Base-by-base conservation (phyloP, 306 rosid genomes). In the Cucumis cinereus region DNA sequence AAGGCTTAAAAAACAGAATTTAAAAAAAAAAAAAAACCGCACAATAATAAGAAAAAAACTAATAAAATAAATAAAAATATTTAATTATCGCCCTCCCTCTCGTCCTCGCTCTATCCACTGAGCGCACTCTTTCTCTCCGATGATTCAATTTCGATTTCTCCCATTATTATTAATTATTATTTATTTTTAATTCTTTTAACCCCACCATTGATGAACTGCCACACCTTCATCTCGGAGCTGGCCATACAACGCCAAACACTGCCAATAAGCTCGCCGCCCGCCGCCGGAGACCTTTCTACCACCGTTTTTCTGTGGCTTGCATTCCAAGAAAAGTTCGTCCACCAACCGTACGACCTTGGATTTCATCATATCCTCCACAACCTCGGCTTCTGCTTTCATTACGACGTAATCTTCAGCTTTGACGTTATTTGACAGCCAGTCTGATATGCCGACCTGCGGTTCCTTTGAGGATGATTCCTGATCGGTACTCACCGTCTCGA, bases 161-260 rank as follows among this genome's bases (percentile, higher is more conserved):
- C 8, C 5, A 20, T 12, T 12, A 11, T 5, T n/a, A n/a, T 20
- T 41, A 0, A 1, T 41, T 41, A 1, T 7, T 41, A 0, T 0
- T 8, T 41, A n/a, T 41, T 8, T 8, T 30, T 0, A 30, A 45
- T 15, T 15, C 3, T 30, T 8, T 82, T 62, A 90, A 78, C 91
- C 96, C 95, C 97, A 90, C 98, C 98, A 93, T 15, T 93, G 98
- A 67, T 93, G 97, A 73, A 93, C 98, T 10, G 97, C 98, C 6
- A 93, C 93, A 54, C 98, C 97, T 81, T 89, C 91, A 52, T 92
- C 98, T 20, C 90, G 85, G 15, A 92, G 85, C 73, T 73, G 86
- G 0, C 98, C 97, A 40, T 93, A 93, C 80, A 93, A 52, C 0
- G 96, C 97, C 86, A 93, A 82, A 62, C 96, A 93, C 68, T 90